phyloP scores from a whole-genome alignment of 2,329 filamentous ascomycete genomes.

The Eutypa lata region DNA sequence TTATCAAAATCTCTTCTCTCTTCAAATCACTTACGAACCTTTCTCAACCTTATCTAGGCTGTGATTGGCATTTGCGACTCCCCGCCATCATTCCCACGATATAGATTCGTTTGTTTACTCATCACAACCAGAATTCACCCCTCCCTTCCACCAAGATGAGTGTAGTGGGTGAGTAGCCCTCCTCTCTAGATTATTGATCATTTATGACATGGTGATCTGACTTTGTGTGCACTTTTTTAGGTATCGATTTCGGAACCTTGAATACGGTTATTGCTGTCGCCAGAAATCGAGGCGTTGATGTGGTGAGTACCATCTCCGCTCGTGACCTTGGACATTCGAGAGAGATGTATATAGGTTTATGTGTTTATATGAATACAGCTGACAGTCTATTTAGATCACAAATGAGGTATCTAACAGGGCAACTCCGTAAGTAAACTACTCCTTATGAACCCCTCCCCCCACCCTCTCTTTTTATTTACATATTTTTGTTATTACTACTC shows the following conservation, averaged over 20 bases:
- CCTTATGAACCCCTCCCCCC: conserved; percentile 6
- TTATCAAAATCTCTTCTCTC: too few species aligned
- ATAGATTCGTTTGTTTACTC: conserved; percentile 13
- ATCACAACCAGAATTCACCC: conserved; percentile 3
- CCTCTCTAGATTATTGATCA: neutral
- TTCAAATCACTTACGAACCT: neutral
- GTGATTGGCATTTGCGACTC: neutral
- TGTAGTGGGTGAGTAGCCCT: conserved; percentile 47
- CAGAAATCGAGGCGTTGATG: conserved; percentile 97
- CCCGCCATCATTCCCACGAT: conserved; percentile 1
- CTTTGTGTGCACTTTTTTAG: conserved; percentile 33
- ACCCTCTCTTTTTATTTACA: conserved; percentile 1
- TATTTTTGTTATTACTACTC: conserved; percentile 6
- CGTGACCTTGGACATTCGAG: conserved; percentile 6
- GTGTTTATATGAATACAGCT: conserved; percentile 6
- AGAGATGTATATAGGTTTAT: conserved; percentile 8
- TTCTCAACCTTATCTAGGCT: neutral
- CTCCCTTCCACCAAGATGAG: conserved; percentile 44
- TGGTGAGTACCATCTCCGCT: conserved; percentile 63
- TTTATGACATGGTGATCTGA: too few species aligned
- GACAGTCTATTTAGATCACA: conserved; percentile 67
- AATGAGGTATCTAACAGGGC: conserved; percentile 99
- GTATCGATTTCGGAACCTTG: conserved; percentile 92
- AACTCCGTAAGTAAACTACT: conserved; percentile 76
- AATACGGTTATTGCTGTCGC: conserved; percentile 98